Evolutionary conservation across 2,329 filamentous ascomycete species (phyloP), one percentile per base, ranked within the genome.

Genomic region (Huntiella bhutanensis): DNA sequence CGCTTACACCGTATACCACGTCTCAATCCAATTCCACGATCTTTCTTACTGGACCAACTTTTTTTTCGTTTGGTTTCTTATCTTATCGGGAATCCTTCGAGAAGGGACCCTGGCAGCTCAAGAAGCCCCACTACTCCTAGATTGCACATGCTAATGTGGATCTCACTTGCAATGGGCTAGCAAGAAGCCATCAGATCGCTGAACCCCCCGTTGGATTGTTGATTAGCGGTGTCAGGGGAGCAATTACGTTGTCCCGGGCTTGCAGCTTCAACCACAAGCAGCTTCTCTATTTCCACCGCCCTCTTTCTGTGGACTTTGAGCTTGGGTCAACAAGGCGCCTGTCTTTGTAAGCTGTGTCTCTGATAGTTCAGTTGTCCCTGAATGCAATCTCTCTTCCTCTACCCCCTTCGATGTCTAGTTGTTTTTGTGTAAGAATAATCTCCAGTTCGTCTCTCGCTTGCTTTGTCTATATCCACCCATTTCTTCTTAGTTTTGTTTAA

Each of bases 401-500:
- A 38, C 43, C 45, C 33, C 28, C 33, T 37, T 28, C 28, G 5
- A 32, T 44, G 19, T 19, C 33, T 49, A 16, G n/a, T 22, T 43
- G 17, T 19, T 40, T 40, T 33, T 38, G 36, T 28, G 35, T 34
- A 15, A 33, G 17, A 7, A 41, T 41, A 41, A 17, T 22, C 39
- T 15, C 8, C 35, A 12, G 19, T 15, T 33, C 33, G 33, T 43
- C 15, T 19, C 46, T 48, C 35, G 22, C 43, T 48, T 39, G 17
- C 28, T 34, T 44, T 41, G 16, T 41, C 41, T 12, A 34, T 37
- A 41, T 35, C 22, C 22, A 33, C 36, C 40, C 43, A 28, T 45
- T 45, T 22, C 37, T 33, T 41, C 38, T 41, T 47, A 49, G 41
- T 44, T 17, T 38, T 46, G 33, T 41, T 49, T 46, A 49, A 49